Evolutionary conservation across 75 land plant species (phyloP), one percentile per base, ranked within the genome.

Genomic region (Picea sitchensis): DNA sequence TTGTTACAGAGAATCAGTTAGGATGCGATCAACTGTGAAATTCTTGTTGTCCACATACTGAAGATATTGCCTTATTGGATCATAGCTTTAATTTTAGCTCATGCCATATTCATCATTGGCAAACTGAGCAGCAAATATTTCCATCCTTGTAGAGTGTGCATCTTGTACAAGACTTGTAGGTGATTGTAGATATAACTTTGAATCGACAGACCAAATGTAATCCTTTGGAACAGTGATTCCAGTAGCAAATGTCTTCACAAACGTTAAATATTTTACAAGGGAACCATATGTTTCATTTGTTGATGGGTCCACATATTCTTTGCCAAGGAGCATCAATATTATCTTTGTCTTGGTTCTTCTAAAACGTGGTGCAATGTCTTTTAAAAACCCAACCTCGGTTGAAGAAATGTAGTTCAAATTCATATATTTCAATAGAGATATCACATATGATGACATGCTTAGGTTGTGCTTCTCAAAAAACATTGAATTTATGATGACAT

Each of bases 181-280:
- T 20, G 81, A 34, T 41, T 74, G 56, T 80, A 95, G 63, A 78
- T 91, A 90, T 4, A 51, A 20, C 15, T 83, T 80, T 71, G 20
- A 20, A 59, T 36, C 54, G n/a, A 84, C 67, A 21, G 97, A 90
- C 89, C 88, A 89, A 57, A 96, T 91, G 73, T 83, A 85, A 3
- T 64, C 82, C 77, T 91, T 96, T 14, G 98, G 93, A 31, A 96
- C 91, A 11, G 94, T 82, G 79, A 96, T 87, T 36, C 93, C 99
- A 11, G 84, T 61, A n/a, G 99, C 95, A 76, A 85, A 92, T 58
- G 87, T 59, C 58, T 83, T 85, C 69, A 96, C 79, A 14, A 79
- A 61, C 12, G 84, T 73, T 20, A 96, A 82, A 79, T 96, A 77
- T 7, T 79, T 80, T 31, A 91, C 18, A 0, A 94, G 20, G 9